Percentiles rank a stretch among this genome's conserved stretches.
phyloP scores from a whole-genome alignment of 2,329 filamentous ascomycete genomes.

The Cyphellophora attinorum region DNA sequence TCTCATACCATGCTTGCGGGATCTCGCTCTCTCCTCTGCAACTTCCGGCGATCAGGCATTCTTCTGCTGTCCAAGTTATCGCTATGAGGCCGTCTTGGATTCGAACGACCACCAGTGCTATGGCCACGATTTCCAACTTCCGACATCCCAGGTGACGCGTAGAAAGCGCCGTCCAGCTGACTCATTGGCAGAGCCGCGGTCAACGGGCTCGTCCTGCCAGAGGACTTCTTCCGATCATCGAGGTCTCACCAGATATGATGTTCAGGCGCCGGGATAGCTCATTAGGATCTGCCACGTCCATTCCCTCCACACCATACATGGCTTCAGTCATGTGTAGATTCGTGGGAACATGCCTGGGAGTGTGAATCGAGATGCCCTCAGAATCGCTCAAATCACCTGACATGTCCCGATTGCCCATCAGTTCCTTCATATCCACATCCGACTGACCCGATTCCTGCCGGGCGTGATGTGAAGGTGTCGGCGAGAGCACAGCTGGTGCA shows the following conservation, averaged over 20 bases:
- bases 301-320: neutral
- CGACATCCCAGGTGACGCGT: no score
- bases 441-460: neutral
- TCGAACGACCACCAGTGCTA: neutral
- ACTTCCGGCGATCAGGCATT: constrained; percentile 3
- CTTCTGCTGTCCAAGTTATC: neutral
- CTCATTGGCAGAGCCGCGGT: no score
- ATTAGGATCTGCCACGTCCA: constrained; percentile 2
- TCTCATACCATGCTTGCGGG: constrained; percentile 7
- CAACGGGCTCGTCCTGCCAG: constrained; percentile 12
- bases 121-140: constrained; percentile 1
- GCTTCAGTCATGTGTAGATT: constrained; percentile 6
- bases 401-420: neutral
- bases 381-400: constrained; percentile 15
- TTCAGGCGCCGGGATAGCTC: constrained; percentile 4
- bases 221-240: constrained; percentile 7
- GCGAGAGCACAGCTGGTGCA: constrained; percentile 55
- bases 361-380: constrained; percentile 16
- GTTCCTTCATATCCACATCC: neutral
- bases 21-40: constrained; percentile 7
- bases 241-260: neutral
- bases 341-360: constrained; percentile 9
- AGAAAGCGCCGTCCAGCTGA: no score
- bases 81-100: neutral
- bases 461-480: constrained; percentile 54